Base-by-base conservation (phyloP, 1,284 basidiomycete genomes). In the Sanghuangporus weigelae region DNA sequence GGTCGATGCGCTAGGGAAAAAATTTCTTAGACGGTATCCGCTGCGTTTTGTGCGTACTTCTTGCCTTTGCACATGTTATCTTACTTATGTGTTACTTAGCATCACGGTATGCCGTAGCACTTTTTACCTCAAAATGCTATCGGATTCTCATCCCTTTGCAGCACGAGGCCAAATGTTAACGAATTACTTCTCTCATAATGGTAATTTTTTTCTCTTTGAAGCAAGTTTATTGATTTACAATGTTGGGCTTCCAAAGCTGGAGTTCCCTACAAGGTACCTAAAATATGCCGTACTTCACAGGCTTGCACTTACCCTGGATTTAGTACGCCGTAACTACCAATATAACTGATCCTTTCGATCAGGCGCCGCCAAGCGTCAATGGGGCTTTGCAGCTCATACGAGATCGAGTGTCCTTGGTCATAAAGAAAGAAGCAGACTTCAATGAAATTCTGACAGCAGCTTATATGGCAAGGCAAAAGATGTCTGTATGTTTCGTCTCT, bases 171-270 rank as follows among this genome's bases (percentile, higher is more conserved):
- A 79, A 2, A 73, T 92, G 16, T 75, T 92, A 54, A 87, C 89
- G 6, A 88, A 90, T 69, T 92, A 92, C 71, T 92, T 92, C 69
- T 92, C 90, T 11, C 90, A 92, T 67, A 92, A 92, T 66, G 84
- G 89, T 90, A 69, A 71, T 85, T 75, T 59, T 55, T 35, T 39
- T 58, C 23, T 16, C 39, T 35, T 31, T 4, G 11, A 23, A 38
- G 23, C 42, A 35, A 19, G 49, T 36, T 40, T 14, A 12, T 14
- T 19, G 7, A 6, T 19, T 19, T 46, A 46, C 16, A 16, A 46
- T n/a, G 7, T 19, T 46, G 44, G 16, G 2, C 44, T 49, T 53
- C 40, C 23, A 54, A 57, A 63, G 58, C 56, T 67, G 57, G 68
- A 58, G 60, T 14, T 6, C 66, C 64, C 14, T 68, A 67, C 42